Base-by-base conservation (phyloP, 2,329 filamentous ascomycete species). In the Aureobasidium leucospermi region DNA sequence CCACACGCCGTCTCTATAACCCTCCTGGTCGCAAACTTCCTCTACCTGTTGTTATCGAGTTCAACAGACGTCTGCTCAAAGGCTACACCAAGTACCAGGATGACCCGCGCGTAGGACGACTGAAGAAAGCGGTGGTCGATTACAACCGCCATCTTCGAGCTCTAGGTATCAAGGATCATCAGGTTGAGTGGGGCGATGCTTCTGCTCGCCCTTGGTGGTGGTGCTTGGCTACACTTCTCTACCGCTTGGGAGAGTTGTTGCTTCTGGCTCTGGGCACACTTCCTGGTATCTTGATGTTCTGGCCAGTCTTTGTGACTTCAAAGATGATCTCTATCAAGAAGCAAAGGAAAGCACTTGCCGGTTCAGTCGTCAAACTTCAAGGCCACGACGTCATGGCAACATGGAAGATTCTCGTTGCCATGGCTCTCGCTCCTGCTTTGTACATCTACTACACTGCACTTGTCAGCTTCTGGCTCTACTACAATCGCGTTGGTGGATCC, bases 1-100 rank as follows among this genome's bases (percentile, higher is more conserved):
- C 93, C 32, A 93, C 92, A 6, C 85, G 94, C 62, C 85, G 94
- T 53, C 80, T 99, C 19, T 99, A 99, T 76, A 96, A 96, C 69
- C 89, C 91, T 13, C 93, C 90, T 53, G 90, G 91, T 67, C 96
- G 93, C 77, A 96, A 96, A 73, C 81, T 97, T 39, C 93, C 93
- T 6, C 81, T 97, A 19, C 90, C 93, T 0, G 88, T 93, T 69
- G 89, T 97, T 10, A 89, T 97, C 34, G 94, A 97, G 75, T 84
- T 97, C 57, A 97, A 97, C 75, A 84, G 93, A 56, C 86, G 93
- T 39, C 81, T 97, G 5, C 88, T 95, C 60, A 87, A 93, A 73
- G 94, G 93, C 29, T 97, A 96, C 70, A 89, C 89, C 59, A 86
- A 88, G 60, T 96, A 93, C 79, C 95, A 96, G 76, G 86, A 95